Evolutionary conservation across 192 early-diverging fungal genomes (phyloP), one percentile per base, ranked within the genome.

Genomic region (Gryganskiella cystojenkinii): DNA sequence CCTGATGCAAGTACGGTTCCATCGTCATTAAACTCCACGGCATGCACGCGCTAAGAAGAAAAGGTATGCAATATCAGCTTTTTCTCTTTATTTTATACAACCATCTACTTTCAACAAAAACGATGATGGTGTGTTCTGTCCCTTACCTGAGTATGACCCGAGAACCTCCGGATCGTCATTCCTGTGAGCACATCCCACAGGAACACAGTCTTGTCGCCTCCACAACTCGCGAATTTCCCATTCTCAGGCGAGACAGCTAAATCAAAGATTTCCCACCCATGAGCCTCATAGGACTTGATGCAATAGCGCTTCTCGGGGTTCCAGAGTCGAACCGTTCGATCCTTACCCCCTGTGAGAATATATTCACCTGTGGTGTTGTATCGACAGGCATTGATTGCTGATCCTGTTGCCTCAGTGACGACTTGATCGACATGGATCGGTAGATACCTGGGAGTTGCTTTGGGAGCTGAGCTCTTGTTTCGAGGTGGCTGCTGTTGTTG

Each of bases 151-250:
- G 86, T 82, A 63, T 99, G 98, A 3, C 92, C 94, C 1, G 88
- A 69, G 67, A 91, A 95, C 55, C 92, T 82, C 27, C 93, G 85
- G n/a, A 90, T 85, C 3, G 91, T 83, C 61, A 81, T 80, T 9
- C 93, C 94, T 4, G 90, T 89, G 15, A 73, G 70, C 2, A 98
- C 91, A 64, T 99, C 96, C 96, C 96, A 98, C 7, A 95, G 65
- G 60, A 93, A 89, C 15, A 96, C 92, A 6, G 90, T 70, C 27
- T 90, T 88, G 74, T 98, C 96, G 4, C 83, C 90, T 40, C 93
- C 92, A 61, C 94, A 92, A 27, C 94, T 93, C 27, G 90, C 92
- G 68, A 99, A 80, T 25, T 81, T 83, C 4, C 84, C 71, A 68
- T 92, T 89, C 78, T 90, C 91, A 27, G 70, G 60, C 2, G 90